phyloP scores from a whole-genome alignment of 2,329 filamentous ascomycete species.

The Fonsecaea nubica region DNA sequence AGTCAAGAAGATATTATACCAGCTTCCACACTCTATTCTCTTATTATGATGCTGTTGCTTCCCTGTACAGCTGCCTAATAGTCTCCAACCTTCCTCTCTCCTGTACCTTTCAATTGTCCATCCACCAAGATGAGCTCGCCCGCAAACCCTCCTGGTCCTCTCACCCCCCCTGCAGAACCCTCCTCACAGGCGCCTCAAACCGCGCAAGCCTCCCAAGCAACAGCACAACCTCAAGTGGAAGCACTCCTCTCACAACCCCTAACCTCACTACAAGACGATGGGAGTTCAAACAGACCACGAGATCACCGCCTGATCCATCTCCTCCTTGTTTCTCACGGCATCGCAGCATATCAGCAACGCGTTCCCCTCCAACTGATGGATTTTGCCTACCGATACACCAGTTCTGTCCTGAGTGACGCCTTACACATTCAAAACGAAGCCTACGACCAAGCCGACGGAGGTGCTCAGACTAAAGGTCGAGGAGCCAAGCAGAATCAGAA shows the following conservation, averaged over 20 bases:
- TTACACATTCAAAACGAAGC: constrained; percentile 59
- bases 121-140: constrained; percentile 32
- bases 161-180: constrained; percentile 53
- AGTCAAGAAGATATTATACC: not conserved
- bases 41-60: not conserved
- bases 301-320: constrained; percentile 60
- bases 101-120: not conserved
- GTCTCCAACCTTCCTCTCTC: not conserved
- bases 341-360: constrained; percentile 60
- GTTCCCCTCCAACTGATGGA: constrained; percentile 60
- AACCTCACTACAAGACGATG: constrained; percentile 55
- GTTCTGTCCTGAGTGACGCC: constrained; percentile 59
- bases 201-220: constrained; percentile 30
- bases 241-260: constrained; percentile 49
- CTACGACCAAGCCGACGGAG: constrained; percentile 52
- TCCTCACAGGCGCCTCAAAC: constrained; percentile 41
- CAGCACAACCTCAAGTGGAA: constrained; percentile 34
- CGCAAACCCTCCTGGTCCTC: constrained; percentile 42
- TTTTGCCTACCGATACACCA: constrained; percentile 62
- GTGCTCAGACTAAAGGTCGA: constrained; percentile 42
- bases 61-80: not conserved
- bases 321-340: constrained; percentile 56
- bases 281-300: constrained; percentile 55
- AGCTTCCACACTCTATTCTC: not conserved
- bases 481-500: constrained; percentile 46